Base-by-base conservation (phyloP, 1,284 basidiomycete genomes). In the Entoloma clypeatum region DNA sequence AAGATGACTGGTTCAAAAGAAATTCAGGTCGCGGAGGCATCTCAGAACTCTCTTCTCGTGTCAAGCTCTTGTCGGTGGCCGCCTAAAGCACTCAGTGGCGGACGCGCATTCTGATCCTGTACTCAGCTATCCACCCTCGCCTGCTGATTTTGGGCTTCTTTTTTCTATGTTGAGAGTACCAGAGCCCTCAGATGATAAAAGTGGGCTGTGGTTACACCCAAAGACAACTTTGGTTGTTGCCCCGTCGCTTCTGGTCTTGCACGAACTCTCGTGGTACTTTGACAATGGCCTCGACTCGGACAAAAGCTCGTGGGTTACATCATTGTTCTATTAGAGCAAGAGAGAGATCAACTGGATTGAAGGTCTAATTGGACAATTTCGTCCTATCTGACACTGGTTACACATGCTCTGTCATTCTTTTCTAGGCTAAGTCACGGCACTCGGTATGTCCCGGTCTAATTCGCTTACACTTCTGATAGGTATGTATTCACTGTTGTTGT, bases 251-350 rank as follows among this genome's bases (percentile, higher is more conserved):
- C 53, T 89, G 10, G 66, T 89, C 13, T 56, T 89, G 11, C 72
- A 77, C 39, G 85, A 86, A 47, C 66, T 72, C 1, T 86, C 85
- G 2, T 54, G 64, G 1, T 85, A 81, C 55, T 79, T 86, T 50
- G 30, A 18, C 18, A 28, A 41, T 13, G 28, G 34, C 10, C 23
- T 26, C 19, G 11, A 28, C 18, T 36, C 47, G 28, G 32, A 42
- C 17, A 26, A 35, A 25, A 6, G 9, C 24, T 27, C 22, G 43
- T 45, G 27, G 23, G 39, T 43, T 19, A 19, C 25, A 5, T 16
- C 36, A 9, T 13, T 14, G 17, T 7, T 22, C 14, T 30, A 25
- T 34, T 27, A n/a, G 5, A 26, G 13, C 4, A 21, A 5, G 23
- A 23, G 13, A 27, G 18, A n/a, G 13, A 34, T 43, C 24, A 9